Base-by-base conservation (phyloP, 768 basidiomycete genomes). In the Peribolospora kevripleyi region DNA sequence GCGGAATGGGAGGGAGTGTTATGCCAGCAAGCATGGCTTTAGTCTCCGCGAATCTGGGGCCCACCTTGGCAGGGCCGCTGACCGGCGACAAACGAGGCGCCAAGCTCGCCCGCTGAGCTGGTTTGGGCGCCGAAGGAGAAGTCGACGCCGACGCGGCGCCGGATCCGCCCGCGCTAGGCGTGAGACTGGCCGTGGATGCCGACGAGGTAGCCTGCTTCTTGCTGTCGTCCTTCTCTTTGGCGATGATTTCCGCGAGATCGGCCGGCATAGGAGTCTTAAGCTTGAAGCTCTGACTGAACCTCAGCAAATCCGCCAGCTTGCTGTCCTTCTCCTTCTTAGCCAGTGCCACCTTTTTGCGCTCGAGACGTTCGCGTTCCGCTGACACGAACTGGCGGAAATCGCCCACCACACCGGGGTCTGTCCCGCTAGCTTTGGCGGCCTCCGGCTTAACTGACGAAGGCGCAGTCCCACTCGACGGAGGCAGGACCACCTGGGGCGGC, bases 231-330 rank as follows among this genome's bases (percentile, higher is more conserved):
- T 85, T 84, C 63, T 91, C 85, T 69, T 93, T 95, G 46, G 91
- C 81, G 36, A 95, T 70, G 63, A 95, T 88, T 3, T 82, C 75
- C 13, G 95, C 81, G 52, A 97, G 75, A 64, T 97, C 91, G 39
- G 86, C 84, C 10, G 91, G 90, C 59, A 97, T 88, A 13, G 85
- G 86, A 65, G 87, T 82, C 66, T 90, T 91, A 51, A 91, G 76
- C 85, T 93, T 91, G 79, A 98, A 98, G 61, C 69, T 81, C 67
- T 84, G 75, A 60, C 85, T 86, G 69, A 95, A 98, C 68, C 83
- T 84, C 66, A 88, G 75, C 43, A 97, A 72, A 47, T 97, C 91
- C 7, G 86, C 82, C 72, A 93, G 78, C 58, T 84, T 79, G 65
- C 84, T 84, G 68, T 97, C 87, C 78, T 90, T 84, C 66, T 95